These are phyloP conservation scores for Hymenoscyphus infarciens DNA, from an alignment of 2,329 filamentous ascomycete genomes.

Conservation along the genomic window DNA sequence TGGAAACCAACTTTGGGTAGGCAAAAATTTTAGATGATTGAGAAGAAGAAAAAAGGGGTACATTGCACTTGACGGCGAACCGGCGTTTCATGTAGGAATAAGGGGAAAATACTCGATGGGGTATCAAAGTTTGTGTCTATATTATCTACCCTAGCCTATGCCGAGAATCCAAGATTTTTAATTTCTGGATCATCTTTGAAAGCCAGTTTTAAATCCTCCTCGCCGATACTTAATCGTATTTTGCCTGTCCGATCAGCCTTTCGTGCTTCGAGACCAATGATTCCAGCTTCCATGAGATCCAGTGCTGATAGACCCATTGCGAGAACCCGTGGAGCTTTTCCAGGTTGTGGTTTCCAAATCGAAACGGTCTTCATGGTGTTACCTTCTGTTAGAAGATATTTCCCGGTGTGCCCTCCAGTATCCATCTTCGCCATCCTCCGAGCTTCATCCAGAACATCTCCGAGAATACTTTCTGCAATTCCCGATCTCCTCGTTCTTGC, in stretches of 20 bases:
- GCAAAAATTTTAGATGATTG: slow-evolving; percentile 61
- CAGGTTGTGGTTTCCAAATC: slow-evolving; percentile 15
- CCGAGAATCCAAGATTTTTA: slow-evolving; percentile 47
- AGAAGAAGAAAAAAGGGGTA: slow-evolving; percentile 13
- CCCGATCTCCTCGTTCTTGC: slow-evolving; percentile 78
- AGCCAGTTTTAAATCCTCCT: slow-evolving; percentile 86
- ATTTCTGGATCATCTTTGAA: slow-evolving; percentile 86
- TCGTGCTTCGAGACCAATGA: slow-evolving; percentile 78
- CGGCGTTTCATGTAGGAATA: slow-evolving; percentile 19
- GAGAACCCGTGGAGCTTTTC: slow-evolving; percentile 44
- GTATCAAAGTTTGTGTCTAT: slow-evolving; percentile 4
- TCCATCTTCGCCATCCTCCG: slow-evolving; percentile 62
- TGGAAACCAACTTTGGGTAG: slow-evolving; percentile 82
- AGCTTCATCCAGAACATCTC: slow-evolving; percentile 86
- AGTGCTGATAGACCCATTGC: slow-evolving; percentile 71
- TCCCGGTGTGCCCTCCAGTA: slow-evolving; percentile 56
- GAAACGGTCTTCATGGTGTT: slow-evolving; percentile 31
- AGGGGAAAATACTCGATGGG: background rate
- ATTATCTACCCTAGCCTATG: slow-evolving; percentile 9
- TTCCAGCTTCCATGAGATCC: slow-evolving; percentile 80
- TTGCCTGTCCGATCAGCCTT: slow-evolving; percentile 84
- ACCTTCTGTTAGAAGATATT: slow-evolving; percentile 45
- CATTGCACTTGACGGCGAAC: slow-evolving; percentile 26
- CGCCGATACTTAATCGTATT: slow-evolving; percentile 78
- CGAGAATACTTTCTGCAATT: slow-evolving; percentile 80